Evolutionary conservation across 768 basidiomycete species (phyloP).

Genomic region (Flagelloscypha sp.): DNA sequence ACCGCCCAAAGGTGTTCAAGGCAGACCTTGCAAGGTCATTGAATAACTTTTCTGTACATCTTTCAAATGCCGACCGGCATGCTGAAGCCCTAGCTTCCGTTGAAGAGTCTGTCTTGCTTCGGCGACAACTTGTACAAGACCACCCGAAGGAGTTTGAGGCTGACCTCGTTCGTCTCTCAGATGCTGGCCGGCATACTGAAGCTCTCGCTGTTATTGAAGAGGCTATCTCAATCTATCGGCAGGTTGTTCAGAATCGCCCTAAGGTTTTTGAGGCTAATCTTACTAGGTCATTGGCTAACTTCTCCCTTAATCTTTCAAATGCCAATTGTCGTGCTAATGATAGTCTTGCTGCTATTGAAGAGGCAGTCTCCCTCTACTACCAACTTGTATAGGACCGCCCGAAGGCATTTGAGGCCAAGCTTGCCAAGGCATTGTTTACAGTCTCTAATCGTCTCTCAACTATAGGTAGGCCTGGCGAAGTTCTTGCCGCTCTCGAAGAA

Average conservation of each 20-base stretch:
- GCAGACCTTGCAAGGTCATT: neutral
- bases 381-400: neutral
- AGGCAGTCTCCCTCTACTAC: neutral
- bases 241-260: neutral
- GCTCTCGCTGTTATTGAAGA: neutral
- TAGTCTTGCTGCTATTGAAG: neutral
- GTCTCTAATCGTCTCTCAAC: neutral
- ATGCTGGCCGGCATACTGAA: neutral
- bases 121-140: neutral
- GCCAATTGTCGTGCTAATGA: neutral
- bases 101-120: neutral
- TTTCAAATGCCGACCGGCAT: neutral
- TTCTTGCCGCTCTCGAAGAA: neutral
- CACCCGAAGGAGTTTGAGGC: neutral
- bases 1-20: neutral
- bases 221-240: neutral
- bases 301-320: neutral
- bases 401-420: neutral
- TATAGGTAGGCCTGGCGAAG: neutral
- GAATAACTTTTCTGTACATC: neutral
- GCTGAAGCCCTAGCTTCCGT: neutral
- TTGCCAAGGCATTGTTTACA: neutral
- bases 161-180: neutral
- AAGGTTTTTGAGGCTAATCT: neutral
- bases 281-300: neutral